Base-by-base conservation (phyloP, 2,329 filamentous ascomycete genomes). In the Ophiostoma sp. region DNA sequence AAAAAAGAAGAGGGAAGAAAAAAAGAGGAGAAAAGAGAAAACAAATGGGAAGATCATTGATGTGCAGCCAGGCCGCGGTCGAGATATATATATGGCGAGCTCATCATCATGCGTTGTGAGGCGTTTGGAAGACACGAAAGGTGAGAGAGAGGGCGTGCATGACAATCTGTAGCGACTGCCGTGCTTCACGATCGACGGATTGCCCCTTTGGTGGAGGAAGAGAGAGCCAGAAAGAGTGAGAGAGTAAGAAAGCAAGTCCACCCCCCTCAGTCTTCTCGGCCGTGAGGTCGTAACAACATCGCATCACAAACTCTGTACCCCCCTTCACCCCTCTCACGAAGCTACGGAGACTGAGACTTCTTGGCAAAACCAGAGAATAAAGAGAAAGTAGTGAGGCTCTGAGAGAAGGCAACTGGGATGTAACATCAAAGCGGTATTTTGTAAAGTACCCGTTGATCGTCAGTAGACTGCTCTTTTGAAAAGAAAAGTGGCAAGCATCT, bases 41-140 rank as follows among this genome's bases (percentile, higher is more conserved):
- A 39, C 50, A 57, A 69, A 73, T 64, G 19, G 63, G 33, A 68
- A 70, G 72, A 74, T 75, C 74, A 69, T 22, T 74, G 70, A 74
- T 75, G 63, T 73, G 70, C 74, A 48, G 33, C 36, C 39, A 15
- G 36, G 45, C 33, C 61, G 22, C 55, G 28, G 50, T n/a, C 25
- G 11, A 33, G 31, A 42, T 68, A 72, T 74, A 73, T 73, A 75
- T 59, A 72, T 52, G 15, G 19, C 70, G 22, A 39, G 39, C 68
- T 17, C 61, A n/a, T 63, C 55, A 9, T 36, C 28, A 52, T 69
- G 66, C 66, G 45, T 22, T 52, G 12, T 33, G 28, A 68, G 42
- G 64, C 42, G 61, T 66, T 33, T 9, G 22, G 33, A 55, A 25
- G 3, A 63, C 33, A 31, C 55, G 15, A 42, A 11, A n/a, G 17